Conservation (phyloP, 2,329 filamentous ascomycete species). For the Davidsoniella virescens region DNA sequence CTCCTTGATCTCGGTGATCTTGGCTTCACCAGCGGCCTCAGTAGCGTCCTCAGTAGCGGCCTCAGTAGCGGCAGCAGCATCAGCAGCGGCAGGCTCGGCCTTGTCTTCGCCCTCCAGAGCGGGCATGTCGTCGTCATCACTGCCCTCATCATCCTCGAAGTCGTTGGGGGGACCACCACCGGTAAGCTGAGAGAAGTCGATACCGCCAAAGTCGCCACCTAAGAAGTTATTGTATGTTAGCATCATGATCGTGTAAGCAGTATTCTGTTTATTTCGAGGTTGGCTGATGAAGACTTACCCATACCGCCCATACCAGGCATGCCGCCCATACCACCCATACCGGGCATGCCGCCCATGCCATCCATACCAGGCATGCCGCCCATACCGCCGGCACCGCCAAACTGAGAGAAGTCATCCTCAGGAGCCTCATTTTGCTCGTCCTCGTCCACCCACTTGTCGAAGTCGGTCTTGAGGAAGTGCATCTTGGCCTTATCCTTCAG, state of each 20-base stretch:
- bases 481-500: conserved; percentile 79
- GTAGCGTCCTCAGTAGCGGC: neutral
- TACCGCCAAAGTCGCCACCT: conserved; percentile 59
- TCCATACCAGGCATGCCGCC: conserved; percentile 28
- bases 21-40: conserved; percentile 8
- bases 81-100: conserved; percentile 23
- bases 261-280: neutral
- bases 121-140: conserved; percentile 64
- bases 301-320: conserved; percentile 30
- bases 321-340: conserved; percentile 36
- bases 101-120: conserved; percentile 50
- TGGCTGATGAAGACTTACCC: conserved; percentile 17
- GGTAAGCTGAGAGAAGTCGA: conserved; percentile 87
- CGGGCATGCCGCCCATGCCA: conserved; percentile 28
- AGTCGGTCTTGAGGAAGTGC: conserved; percentile 96
- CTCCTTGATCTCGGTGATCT: neutral
- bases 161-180: conserved; percentile 30
- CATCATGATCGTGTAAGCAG: neutral
- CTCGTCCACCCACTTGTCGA: conserved; percentile 98
- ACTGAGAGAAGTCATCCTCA: conserved; percentile 64
- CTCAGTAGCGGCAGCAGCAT: conserved; percentile 6
- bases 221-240: neutral
- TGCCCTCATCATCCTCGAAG: conserved; percentile 33
- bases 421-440: conserved; percentile 88
- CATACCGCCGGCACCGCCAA: conserved; percentile 46